phyloP scores from a whole-genome alignment of 371 early-diverging fungal genomes.

The Apophysomyces sp. region DNA sequence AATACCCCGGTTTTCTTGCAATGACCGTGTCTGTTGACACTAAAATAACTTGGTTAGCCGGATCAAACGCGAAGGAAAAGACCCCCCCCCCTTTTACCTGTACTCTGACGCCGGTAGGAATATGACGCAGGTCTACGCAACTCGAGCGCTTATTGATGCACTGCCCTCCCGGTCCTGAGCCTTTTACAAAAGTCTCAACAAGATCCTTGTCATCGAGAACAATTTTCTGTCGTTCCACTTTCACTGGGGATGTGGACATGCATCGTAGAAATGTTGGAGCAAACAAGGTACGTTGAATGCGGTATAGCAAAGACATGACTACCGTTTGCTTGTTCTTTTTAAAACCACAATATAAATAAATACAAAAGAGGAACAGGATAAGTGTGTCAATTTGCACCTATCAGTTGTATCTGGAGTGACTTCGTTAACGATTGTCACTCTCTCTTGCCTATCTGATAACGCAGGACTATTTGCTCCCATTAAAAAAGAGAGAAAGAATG shows the following conservation, averaged over 20 bases:
- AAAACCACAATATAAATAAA: too few relatives aligned
- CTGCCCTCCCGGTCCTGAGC: conserved; percentile 93
- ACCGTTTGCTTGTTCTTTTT: too few relatives aligned
- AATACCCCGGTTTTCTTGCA: conserved; percentile 74
- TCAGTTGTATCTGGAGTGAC: too few relatives aligned
- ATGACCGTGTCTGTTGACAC: conserved; percentile 81
- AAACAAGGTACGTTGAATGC: neutral
- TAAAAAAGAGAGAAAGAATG: too few relatives aligned
- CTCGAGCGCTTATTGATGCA: conserved; percentile 88
- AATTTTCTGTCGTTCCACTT: conserved; percentile 45
- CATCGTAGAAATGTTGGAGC: neutral
- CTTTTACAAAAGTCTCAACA: conserved; percentile 85
- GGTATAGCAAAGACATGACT: neutral
- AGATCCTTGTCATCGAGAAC: conserved; percentile 75
- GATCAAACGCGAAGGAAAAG: neutral
- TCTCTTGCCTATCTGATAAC: too few relatives aligned
- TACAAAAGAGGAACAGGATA: too few relatives aligned
- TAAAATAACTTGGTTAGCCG: conserved; percentile 11
- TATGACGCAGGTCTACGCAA: conserved; percentile 84
- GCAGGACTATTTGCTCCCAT: too few relatives aligned
- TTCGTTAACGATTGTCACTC: too few relatives aligned
- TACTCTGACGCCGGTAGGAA: conserved; percentile 78
- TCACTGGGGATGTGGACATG: neutral
- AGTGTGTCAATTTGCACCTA: too few relatives aligned
- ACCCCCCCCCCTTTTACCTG: conserved; percentile 52